These are phyloP conservation scores for Eragrostis curvula DNA, from an alignment of 176 grass and related monocot species.

Conservation along the genomic window DNA sequence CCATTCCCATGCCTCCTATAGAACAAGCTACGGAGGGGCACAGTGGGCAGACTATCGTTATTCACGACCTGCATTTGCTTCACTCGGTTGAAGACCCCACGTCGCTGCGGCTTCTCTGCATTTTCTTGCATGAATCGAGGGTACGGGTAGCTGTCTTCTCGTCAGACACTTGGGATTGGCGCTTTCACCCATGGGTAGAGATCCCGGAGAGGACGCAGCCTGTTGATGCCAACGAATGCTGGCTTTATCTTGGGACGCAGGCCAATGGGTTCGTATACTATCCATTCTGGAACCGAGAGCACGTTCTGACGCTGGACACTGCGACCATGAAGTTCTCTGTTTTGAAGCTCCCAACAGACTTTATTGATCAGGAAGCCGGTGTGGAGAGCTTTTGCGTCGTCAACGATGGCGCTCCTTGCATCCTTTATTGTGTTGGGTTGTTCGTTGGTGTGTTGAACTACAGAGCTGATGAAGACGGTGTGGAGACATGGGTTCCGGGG, in stretches of 20 bases:
- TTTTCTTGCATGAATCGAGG: too few relatives aligned
- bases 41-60: too few relatives aligned
- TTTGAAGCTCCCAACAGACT: not conserved
- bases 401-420: not conserved
- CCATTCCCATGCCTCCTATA: too few relatives aligned
- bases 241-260: not conserved
- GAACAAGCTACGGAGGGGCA: too few relatives aligned
- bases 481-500: not conserved
- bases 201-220: not conserved
- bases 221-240: not conserved
- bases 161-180: too few relatives aligned
- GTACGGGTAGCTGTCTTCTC: too few relatives aligned
- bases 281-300: not conserved
- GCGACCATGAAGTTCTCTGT: conserved; percentile 13
- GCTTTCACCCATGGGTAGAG: conserved; percentile 20
- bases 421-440: not conserved
- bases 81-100: too few relatives aligned
- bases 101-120: too few relatives aligned
- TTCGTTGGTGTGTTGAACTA: not conserved
- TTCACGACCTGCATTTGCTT: too few relatives aligned
- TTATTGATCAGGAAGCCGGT: too few relatives aligned
- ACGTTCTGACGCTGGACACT: conserved; percentile 14
- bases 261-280: not conserved
- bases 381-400: too few relatives aligned
- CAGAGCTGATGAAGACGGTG: not conserved